Conservation (phyloP, 2,329 filamentous ascomycete species). For the Cladosporium sp. region DNA sequence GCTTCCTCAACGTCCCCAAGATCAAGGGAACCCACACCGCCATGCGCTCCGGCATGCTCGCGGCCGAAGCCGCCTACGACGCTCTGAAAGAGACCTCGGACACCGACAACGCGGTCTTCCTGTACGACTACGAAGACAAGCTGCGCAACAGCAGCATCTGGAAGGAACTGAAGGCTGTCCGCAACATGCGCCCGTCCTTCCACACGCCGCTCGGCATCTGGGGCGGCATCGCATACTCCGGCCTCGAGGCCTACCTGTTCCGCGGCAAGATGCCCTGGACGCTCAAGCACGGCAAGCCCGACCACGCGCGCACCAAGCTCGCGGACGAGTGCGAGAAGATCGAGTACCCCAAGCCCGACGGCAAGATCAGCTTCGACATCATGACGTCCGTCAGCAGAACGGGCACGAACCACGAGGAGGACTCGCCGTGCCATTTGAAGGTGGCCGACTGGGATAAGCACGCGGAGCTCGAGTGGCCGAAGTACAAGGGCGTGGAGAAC, state of each 20-base stretch:
- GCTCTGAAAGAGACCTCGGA: slow-evolving; percentile 56
- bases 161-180: slow-evolving; percentile 89
- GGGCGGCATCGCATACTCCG: slow-evolving; percentile 87
- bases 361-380: slow-evolving; percentile 91
- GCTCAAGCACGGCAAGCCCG: slow-evolving; percentile 71
- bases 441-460: slow-evolving; percentile 94
- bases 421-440: slow-evolving; percentile 92
- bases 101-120: slow-evolving; percentile 66
- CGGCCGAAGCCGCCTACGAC: slow-evolving; percentile 80
- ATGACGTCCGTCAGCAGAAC: slow-evolving; percentile 91
- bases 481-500: slow-evolving; percentile 89
- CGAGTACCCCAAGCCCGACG: slow-evolving; percentile 94
- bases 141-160: slow-evolving; percentile 83
- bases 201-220: slow-evolving; percentile 79
- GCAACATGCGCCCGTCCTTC: slow-evolving; percentile 97
- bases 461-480: slow-evolving; percentile 72
- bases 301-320: slow-evolving; percentile 70
- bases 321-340: slow-evolving; percentile 81
- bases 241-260: slow-evolving; percentile 80
- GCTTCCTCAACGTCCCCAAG: slow-evolving; percentile 96
- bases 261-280: slow-evolving; percentile 89
- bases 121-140: slow-evolving; percentile 89
- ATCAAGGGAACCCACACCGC: slow-evolving; percentile 98
- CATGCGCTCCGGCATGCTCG: slow-evolving; percentile 96
- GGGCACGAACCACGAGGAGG: slow-evolving; percentile 97